phyloP scores from a whole-genome alignment of 257 asterid species.

The Rauvolfia tetraphylla region DNA sequence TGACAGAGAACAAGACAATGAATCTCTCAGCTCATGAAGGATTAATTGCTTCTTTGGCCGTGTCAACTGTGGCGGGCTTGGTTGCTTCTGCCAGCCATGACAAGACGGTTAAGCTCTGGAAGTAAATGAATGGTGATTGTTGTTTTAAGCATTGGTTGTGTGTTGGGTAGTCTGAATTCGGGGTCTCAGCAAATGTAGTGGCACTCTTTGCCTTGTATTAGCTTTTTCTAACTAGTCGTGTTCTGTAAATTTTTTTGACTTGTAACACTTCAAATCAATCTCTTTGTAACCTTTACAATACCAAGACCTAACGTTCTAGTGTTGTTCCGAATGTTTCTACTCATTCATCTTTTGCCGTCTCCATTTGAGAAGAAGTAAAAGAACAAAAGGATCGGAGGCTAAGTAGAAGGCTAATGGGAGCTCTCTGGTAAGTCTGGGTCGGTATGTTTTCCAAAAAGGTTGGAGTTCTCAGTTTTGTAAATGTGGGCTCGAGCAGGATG shows the following conservation, averaged over 20 bases:
- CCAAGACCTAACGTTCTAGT: not conserved
- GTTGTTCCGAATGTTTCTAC: not conserved
- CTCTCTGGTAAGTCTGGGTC: no score
- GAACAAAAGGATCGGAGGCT: no score
- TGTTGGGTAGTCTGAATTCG: not conserved
- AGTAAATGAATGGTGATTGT: not conserved
- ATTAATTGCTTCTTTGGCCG: slow-evolving; percentile 75
- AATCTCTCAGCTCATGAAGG: slow-evolving; percentile 78
- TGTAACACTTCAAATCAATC: not conserved
- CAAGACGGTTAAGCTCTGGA: slow-evolving; percentile 77
- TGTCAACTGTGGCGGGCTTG: slow-evolving; percentile 61
- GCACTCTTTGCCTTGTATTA: not conserved
- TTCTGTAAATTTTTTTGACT: not conserved
- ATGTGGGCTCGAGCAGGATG: no score
- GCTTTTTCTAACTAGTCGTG: not conserved
- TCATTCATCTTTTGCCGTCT: not conserved
- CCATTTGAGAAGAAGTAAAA: not conserved
- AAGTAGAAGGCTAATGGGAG: no score
- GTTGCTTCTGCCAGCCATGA: slow-evolving; percentile 96
- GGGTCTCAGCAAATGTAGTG: not conserved
- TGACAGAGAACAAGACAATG: slow-evolving; percentile 77
- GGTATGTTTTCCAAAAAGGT: no score
- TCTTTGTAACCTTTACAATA: not conserved
- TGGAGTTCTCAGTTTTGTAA: no score
- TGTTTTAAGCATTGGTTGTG: not conserved